phyloP scores from a whole-genome alignment of 129 eudicot species.

The Ambrosia trifida region DNA sequence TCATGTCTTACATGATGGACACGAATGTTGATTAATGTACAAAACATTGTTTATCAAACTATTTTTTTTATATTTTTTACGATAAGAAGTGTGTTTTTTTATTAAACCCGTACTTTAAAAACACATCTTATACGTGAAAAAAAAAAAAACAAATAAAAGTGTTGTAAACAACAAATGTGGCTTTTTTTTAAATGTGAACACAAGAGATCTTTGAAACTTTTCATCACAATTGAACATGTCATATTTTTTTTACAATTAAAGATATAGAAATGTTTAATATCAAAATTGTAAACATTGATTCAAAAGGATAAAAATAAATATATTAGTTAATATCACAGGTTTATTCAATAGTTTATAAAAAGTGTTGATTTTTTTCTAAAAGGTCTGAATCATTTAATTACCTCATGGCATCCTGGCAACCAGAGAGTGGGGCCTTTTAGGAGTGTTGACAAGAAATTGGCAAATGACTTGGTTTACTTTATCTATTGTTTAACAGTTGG shows the following conservation, averaged over 20 bases:
- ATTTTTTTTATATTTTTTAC: no score
- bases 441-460: conserved; percentile 37
- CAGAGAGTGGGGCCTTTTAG: conserved; percentile 54
- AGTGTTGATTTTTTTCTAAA: conserved; percentile 18
- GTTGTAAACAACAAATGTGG: not conserved
- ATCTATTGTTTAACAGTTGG: conserved; percentile 54
- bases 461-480: conserved; percentile 43
- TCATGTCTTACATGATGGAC: not conserved
- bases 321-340: not conserved
- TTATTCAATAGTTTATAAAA: not conserved
- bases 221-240: not conserved
- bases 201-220: not conserved
- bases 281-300: not conserved
- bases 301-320: not conserved
- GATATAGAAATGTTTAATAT: not conserved
- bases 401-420: conserved; percentile 53
- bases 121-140: no score
- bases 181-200: not conserved
- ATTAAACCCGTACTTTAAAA: no score
- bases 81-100: no score
- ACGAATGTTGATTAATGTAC: no score
- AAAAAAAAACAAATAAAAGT: no score
- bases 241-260: not conserved
- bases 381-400: conserved; percentile 20
- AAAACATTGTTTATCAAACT: no score